Base-by-base conservation (phyloP, 2,329 filamentous ascomycete species). In the Anthostomella pinea region DNA sequence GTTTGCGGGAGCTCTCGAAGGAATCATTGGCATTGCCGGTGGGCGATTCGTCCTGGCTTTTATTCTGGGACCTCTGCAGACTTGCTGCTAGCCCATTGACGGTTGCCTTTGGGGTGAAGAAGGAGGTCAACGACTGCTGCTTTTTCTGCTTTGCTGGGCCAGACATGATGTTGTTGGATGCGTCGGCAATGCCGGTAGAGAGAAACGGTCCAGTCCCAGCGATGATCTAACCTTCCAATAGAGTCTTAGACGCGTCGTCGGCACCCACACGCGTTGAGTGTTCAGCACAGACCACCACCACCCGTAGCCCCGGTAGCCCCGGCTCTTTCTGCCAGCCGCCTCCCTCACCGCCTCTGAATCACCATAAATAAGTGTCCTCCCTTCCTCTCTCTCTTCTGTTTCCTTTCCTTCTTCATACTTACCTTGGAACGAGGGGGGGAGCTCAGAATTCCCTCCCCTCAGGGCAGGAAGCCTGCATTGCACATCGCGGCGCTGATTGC, bases 121-220 rank as follows among this genome's bases (percentile, higher is more conserved):
- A 95, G 57, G 81, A 90, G 3, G 87, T 93, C 43, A 96, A 83
- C 1, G 87, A 87, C 49, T 83, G 77, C 57, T 96, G 87, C 53
- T 83, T 86, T 63, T 84, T 85, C 36, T 60, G 66, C 18, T 69
- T 69, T 1, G 69, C 42, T 10, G 62, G 54, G 19, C 60, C 58
- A 11, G 64, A 56, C 66, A 69, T 69, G n/a, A n/a, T n/a, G n/a
- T n/a, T n/a, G n/a, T n/a, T n/a, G n/a, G n/a, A n/a, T n/a, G n/a
- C n/a, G n/a, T n/a, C n/a, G n/a, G n/a, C n/a, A n/a, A n/a, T n/a
- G n/a, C n/a, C n/a, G n/a, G n/a, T n/a, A n/a, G n/a, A n/a, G n/a
- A n/a, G n/a, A n/a, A n/a, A n/a, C n/a, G n/a, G n/a, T n/a, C n/a
- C n/a, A n/a, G n/a, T n/a, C n/a, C n/a, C n/a, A n/a, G n/a, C n/a